Conservation (phyloP, 2,329 filamentous ascomycete species). For the Aspergillus sp. region DNA sequence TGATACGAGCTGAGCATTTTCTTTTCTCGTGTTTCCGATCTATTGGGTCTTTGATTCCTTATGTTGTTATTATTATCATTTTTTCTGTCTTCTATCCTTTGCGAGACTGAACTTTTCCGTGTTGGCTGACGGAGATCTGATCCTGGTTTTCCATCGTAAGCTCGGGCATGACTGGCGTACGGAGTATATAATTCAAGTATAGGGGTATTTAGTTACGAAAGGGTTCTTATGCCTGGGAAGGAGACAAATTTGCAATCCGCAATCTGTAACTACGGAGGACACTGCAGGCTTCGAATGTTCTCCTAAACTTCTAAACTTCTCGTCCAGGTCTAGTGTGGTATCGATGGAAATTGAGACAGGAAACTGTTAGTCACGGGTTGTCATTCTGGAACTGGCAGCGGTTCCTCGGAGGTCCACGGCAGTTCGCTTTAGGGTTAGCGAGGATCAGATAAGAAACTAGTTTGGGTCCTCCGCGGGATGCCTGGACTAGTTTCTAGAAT, state of each 20-base stretch:
- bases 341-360: too few relatives aligned
- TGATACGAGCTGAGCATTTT: background rate
- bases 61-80: background rate
- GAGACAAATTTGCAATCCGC: too few relatives aligned
- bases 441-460: slow-evolving; percentile 10
- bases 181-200: background rate
- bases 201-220: too few relatives aligned
- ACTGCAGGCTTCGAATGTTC: too few relatives aligned
- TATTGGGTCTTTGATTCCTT: background rate
- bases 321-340: too few relatives aligned
- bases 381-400: background rate
- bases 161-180: background rate
- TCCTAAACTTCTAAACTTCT: too few relatives aligned
- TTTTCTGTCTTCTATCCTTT: too few relatives aligned
- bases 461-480: slow-evolving; percentile 6
- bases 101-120: background rate
- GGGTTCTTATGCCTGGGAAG: too few relatives aligned
- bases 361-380: background rate
- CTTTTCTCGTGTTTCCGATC: background rate
- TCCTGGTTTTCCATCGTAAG: background rate
- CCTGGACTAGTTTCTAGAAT: slow-evolving; percentile 3
- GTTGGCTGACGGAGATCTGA: background rate
- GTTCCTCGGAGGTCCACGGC: background rate
- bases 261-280: too few relatives aligned
- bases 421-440: background rate